These are phyloP conservation scores for Fusarium sp. DNA, from an alignment of 2,329 filamentous ascomycete genomes.

Conservation along the genomic window DNA sequence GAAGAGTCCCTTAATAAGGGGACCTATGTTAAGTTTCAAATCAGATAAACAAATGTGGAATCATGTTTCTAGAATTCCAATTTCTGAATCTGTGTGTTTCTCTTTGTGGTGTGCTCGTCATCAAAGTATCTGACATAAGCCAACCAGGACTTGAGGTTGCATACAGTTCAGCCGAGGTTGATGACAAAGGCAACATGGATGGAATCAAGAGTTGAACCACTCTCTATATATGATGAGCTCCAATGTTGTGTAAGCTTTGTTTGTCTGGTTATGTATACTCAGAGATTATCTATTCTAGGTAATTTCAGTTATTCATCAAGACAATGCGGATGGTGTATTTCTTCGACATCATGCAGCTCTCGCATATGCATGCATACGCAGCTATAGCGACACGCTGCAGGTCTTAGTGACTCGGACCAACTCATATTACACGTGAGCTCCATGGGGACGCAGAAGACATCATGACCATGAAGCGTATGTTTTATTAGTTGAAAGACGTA, in stretches of 20 bases:
- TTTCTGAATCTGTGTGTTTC: background rate
- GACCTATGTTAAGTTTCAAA: slow-evolving; percentile 2
- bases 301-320: slow-evolving; percentile 6
- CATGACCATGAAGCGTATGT: background rate
- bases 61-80: slow-evolving; percentile 17
- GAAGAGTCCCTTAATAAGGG: background rate
- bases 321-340: slow-evolving; percentile 18
- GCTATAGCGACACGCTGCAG: slow-evolving; percentile 15
- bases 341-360: slow-evolving; percentile 11
- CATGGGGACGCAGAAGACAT: background rate
- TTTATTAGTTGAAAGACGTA: background rate
- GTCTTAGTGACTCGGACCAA: background rate
- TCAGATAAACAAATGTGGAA: slow-evolving; percentile 25
- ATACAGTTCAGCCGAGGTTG: background rate
- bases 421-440: background rate
- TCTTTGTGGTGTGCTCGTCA: background rate
- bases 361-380: slow-evolving; percentile 23
- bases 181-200: slow-evolving; percentile 5
- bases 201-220: background rate
- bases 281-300: too few species aligned
- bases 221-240: background rate
- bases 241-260: background rate
- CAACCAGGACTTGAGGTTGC: background rate
- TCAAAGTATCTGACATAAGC: slow-evolving; percentile 1
- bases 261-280: too few species aligned